phyloP scores from a whole-genome alignment of 1,139 yeast species.

The Candida pseudoviswanathii region DNA sequence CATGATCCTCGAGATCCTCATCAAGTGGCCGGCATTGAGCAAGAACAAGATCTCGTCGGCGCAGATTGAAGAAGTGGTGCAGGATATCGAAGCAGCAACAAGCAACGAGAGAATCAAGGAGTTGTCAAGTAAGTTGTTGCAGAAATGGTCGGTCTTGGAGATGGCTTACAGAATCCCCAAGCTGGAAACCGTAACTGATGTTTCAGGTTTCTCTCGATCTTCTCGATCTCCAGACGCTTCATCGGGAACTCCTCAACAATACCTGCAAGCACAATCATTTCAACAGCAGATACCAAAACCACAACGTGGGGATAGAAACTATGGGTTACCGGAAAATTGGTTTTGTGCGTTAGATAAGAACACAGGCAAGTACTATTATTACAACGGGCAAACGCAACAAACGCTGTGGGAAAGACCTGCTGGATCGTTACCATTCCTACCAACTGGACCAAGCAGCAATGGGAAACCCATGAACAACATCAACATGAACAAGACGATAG shows the following conservation, averaged over 20 bases:
- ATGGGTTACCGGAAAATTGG: constrained; percentile 55
- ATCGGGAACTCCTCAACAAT: neutral
- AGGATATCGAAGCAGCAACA: constrained; percentile 39
- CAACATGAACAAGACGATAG: constrained; percentile 16
- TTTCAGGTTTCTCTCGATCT: constrained; percentile 19
- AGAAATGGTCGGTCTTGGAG: constrained; percentile 73
- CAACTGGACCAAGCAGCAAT: constrained; percentile 27
- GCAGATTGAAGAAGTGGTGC: constrained; percentile 68
- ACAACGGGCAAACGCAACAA: constrained; percentile 45
- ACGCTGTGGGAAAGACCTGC: constrained; percentile 65
- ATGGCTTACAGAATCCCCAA: constrained; percentile 87
- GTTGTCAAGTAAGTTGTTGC: constrained; percentile 49
- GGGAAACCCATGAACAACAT: neutral
- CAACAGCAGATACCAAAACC: constrained; percentile 11
- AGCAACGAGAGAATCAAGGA: constrained; percentile 32
- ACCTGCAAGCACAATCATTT: constrained; percentile 5
- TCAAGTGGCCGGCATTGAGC: constrained; percentile 79
- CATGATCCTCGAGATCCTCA: constrained; percentile 58
- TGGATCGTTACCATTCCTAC: constrained; percentile 19
- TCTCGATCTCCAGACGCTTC: constrained; percentile 22
- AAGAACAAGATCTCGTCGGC: constrained; percentile 81
- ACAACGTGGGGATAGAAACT: constrained; percentile 21
- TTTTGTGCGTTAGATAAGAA: constrained; percentile 48
- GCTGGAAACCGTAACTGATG: constrained; percentile 5
- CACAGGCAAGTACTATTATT: constrained; percentile 51